A percentile compares a stretch with the other conserved stretches of the same genome.
phyloP scores from a whole-genome alignment of 495 filamentous ascomycete species.

The Parathielavia appendiculata region DNA sequence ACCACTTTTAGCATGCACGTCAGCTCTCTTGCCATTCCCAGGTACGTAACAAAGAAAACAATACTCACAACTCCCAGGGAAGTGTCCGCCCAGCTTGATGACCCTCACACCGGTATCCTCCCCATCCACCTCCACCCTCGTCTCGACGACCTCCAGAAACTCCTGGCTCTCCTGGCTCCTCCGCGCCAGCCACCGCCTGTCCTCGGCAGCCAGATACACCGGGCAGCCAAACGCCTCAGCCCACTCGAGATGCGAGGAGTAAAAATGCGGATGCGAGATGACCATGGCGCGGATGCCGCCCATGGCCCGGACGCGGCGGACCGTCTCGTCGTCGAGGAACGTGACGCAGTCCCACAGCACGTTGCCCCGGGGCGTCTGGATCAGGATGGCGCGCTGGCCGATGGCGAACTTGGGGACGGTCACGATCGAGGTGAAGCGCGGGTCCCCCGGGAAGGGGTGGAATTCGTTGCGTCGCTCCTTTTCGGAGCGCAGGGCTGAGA shows the following conservation, averaged over 20 bases:
- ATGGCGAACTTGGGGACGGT: constrained; percentile 64
- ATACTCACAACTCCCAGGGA: constrained; percentile 53
- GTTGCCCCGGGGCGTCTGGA: constrained; percentile 56
- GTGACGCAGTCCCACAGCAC: constrained; percentile 72
- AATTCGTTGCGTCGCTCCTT: constrained; percentile 41
- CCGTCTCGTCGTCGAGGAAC: constrained; percentile 56
- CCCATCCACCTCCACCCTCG: constrained; percentile 27
- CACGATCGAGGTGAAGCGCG: constrained; percentile 48
- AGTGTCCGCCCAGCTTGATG: constrained; percentile 69
- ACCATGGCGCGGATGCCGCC: constrained; percentile 68
- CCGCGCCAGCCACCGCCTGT: constrained; percentile 52
- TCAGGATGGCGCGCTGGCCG: constrained; percentile 64
- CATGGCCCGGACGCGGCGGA: constrained; percentile 38
- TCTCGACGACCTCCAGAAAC: constrained; percentile 35
- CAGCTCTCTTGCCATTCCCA: background rate
- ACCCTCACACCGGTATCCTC: constrained; percentile 52
- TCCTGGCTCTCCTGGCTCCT: constrained; percentile 34
- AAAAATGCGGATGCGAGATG: constrained; percentile 78
- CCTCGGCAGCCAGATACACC: constrained; percentile 58
- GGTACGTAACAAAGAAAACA: background rate
- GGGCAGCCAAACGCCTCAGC: constrained; percentile 56
- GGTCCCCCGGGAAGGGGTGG: constrained; percentile 23
- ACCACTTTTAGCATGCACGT: constrained; percentile 36
- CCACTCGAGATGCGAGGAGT: constrained; percentile 66
- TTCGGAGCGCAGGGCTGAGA: constrained; percentile 33